A percentile compares a stretch with the other conserved stretches of the same genome.
phyloP scores from a whole-genome alignment of 768 basidiomycete genomes.

The Lactifluus echinatus region DNA sequence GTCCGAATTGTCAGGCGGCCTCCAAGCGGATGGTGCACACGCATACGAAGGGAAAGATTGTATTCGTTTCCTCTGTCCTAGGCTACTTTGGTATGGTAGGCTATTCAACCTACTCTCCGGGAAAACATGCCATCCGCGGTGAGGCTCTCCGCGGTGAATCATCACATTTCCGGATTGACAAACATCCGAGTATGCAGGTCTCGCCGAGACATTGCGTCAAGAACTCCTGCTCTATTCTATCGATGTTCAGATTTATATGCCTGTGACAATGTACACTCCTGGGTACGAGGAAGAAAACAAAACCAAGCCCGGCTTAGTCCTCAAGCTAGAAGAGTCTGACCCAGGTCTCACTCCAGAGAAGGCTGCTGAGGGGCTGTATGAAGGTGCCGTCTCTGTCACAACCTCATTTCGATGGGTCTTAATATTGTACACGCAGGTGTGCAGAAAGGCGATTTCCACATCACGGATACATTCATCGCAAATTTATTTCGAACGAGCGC shows the following conservation, averaged over 20 bases:
- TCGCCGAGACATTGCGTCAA: constrained; percentile 75
- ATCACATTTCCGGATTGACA: background rate
- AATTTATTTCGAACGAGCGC: constrained; percentile 60
- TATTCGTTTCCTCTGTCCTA: constrained; percentile 67
- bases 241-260: constrained; percentile 73
- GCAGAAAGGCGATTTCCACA: constrained; percentile 60
- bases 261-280: constrained; percentile 70
- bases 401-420: background rate
- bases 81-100: constrained; percentile 73
- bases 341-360: constrained; percentile 52
- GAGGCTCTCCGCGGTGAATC: constrained; percentile 7
- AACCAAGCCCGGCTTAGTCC: constrained; percentile 66
- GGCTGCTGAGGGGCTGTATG: constrained; percentile 50
- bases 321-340: constrained; percentile 70
- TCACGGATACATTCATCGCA: constrained; percentile 63
- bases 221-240: constrained; percentile 75
- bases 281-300: constrained; percentile 71
- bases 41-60: constrained; percentile 56
- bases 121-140: constrained; percentile 84
- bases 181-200: constrained; percentile 36
- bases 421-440: constrained; percentile 41
- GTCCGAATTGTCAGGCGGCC: constrained; percentile 43
- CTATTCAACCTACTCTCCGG: constrained; percentile 72
- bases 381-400: constrained; percentile 35
- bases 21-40: constrained; percentile 54